A percentile compares a stretch with the other conserved stretches of the same genome.
These are phyloP conservation scores for Stramenopiles sp. DNA, from an alignment of 352 stramenopile species.

Conservation along the genomic window DNA sequence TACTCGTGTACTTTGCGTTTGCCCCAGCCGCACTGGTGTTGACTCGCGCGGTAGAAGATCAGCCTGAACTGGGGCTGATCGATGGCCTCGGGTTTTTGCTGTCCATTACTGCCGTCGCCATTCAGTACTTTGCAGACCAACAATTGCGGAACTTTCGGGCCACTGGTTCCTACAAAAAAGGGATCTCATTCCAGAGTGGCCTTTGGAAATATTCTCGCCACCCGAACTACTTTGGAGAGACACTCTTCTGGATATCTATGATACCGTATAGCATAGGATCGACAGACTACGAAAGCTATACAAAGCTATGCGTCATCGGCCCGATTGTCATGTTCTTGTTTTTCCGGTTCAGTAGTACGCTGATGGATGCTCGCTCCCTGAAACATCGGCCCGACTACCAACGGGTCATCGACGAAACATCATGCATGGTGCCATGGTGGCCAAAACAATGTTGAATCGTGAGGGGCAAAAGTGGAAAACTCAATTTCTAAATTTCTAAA, in stretches of 20 bases:
- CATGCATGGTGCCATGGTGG: not conserved
- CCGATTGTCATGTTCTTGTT: not conserved
- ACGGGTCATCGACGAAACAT: not conserved
- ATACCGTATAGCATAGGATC: not conserved
- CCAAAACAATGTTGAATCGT: too few species aligned
- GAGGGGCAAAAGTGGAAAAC: too few species aligned
- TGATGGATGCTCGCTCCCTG: not conserved
- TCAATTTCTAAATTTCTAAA: too few species aligned
- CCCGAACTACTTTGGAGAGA: constrained; percentile 31
- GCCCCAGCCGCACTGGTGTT: not conserved
- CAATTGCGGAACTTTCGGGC: constrained; percentile 16
- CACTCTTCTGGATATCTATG: constrained; percentile 21
- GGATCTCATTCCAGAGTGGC: constrained; percentile 21
- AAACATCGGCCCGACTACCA: not conserved
- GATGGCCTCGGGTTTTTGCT: constrained; percentile 16
- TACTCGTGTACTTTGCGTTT: not conserved
- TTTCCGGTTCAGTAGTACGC: not conserved
- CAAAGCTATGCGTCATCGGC: too few species aligned
- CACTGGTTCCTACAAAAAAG: constrained; percentile 13
- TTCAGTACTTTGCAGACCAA: constrained; percentile 19
- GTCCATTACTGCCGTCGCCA: constrained; percentile 14
- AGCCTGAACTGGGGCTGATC: not conserved
- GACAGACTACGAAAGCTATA: too few species aligned
- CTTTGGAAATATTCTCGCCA: constrained; percentile 26
- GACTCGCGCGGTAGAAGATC: not conserved